Conservation (phyloP, 805 yeast genomes). For the Lipomyces spencermartinsiae region DNA sequence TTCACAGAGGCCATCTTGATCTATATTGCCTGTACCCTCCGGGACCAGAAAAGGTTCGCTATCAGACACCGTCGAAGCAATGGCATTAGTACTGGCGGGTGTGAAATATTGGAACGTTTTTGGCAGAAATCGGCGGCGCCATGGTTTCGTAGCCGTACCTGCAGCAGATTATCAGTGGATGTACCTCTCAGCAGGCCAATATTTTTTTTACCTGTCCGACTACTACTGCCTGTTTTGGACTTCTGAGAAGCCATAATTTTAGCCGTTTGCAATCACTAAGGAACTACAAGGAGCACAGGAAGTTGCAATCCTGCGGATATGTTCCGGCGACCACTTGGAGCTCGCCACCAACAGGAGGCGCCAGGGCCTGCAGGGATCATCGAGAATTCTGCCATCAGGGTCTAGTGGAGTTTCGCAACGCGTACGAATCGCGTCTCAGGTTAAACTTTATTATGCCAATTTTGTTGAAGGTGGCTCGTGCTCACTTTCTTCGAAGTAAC, state of each 20-base stretch:
- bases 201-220: not conserved
- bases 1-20: not conserved
- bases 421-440: no score
- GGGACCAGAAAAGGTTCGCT: not conserved
- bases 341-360: not conserved
- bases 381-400: no score
- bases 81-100: not conserved
- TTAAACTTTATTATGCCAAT: not conserved
- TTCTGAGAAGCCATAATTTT: not conserved
- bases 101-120: not conserved
- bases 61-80: not conserved
- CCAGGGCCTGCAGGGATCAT: not conserved
- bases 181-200: no score
- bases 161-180: not conserved
- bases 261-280: not conserved
- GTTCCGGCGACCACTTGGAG: not conserved
- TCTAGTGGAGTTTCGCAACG: no score
- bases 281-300: not conserved
- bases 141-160: not conserved
- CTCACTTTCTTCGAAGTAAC: no score
- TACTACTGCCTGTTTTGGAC: not conserved
- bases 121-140: constrained; percentile 2
- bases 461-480: not conserved
- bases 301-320: not conserved
- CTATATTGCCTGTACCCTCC: not conserved